These are phyloP conservation scores for Neurospora sublineolata DNA, from an alignment of 495 filamentous ascomycete genomes.

Conservation along the genomic window DNA sequence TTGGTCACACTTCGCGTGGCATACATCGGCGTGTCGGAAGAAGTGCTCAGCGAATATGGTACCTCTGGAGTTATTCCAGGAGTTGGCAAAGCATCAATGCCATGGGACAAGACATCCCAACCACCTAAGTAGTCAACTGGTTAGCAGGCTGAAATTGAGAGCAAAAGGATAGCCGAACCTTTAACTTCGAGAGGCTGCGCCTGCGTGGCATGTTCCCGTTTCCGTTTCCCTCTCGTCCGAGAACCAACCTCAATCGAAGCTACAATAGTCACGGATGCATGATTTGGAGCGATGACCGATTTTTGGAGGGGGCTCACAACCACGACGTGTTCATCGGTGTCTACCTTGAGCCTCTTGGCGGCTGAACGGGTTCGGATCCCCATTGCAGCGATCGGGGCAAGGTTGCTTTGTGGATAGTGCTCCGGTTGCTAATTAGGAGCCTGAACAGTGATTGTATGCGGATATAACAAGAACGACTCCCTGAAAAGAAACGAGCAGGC, in stretches of 20 bases:
- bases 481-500: background rate
- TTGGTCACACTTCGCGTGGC: background rate
- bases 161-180: slow-evolving; percentile 12
- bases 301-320: background rate
- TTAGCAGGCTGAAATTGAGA: background rate
- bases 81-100: slow-evolving; percentile 18
- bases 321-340: background rate
- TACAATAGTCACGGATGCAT: background rate
- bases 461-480: background rate
- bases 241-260: background rate
- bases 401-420: background rate
- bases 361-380: background rate
- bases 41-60: background rate
- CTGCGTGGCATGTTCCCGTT: slow-evolving; percentile 2
- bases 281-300: background rate
- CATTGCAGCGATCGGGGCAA: background rate
- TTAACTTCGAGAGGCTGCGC: slow-evolving; percentile 17
- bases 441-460: background rate
- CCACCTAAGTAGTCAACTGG: background rate
- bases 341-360: background rate
- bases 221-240: background rate
- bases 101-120: slow-evolving; percentile 23
- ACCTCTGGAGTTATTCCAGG: background rate
- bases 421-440: background rate
- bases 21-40: background rate